Percentiles rank a stretch among this genome's conserved stretches.
phyloP scores from a whole-genome alignment of 495 filamentous ascomycete genomes.

The Venustampulla echinocandica region DNA sequence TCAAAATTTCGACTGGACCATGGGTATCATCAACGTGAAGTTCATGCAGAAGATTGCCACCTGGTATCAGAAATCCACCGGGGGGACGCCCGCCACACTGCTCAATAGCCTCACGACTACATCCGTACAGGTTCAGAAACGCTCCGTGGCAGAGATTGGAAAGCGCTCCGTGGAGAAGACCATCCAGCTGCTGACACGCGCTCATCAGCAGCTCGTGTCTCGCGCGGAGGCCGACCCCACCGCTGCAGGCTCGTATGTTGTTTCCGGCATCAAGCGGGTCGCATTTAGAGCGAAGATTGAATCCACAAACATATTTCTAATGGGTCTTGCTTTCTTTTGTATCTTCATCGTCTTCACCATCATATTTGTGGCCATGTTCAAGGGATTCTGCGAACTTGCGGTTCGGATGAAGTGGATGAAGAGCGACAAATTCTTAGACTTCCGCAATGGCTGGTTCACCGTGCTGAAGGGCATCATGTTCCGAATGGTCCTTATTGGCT shows the following conservation, averaged over 20 bases:
- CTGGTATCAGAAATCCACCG: constrained; percentile 94
- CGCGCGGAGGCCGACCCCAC: constrained; percentile 29
- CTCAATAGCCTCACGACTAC: constrained; percentile 63
- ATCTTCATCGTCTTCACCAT: constrained; percentile 67
- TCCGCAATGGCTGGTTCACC: constrained; percentile 81
- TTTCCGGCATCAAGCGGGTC: constrained; percentile 83
- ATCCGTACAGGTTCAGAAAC: constrained; percentile 81
- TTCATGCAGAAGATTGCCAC: constrained; percentile 86
- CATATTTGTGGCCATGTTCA: constrained; percentile 68
- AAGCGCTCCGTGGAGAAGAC: constrained; percentile 30
- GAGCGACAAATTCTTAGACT: constrained; percentile 83
- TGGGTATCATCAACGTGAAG: constrained; percentile 85
- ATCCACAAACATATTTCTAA: constrained; percentile 88
- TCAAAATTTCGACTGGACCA: constrained; percentile 97
- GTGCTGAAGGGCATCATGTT: constrained; percentile 89
- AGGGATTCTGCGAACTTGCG: constrained; percentile 62
- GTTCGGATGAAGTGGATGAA: constrained; percentile 72
- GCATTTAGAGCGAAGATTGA: constrained; percentile 82
- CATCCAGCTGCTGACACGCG: constrained; percentile 36
- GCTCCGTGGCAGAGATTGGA: constrained; percentile 29
- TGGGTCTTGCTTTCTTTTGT: constrained; percentile 82
- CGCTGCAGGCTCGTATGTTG: constrained; percentile 49
- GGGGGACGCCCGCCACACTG: constrained; percentile 74
- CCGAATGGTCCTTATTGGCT: constrained; percentile 84
- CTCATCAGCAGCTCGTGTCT: constrained; percentile 42